Evolutionary conservation across 2,329 filamentous ascomycete genomes (phyloP).

Genomic region (Neofusicoccum ribis): DNA sequence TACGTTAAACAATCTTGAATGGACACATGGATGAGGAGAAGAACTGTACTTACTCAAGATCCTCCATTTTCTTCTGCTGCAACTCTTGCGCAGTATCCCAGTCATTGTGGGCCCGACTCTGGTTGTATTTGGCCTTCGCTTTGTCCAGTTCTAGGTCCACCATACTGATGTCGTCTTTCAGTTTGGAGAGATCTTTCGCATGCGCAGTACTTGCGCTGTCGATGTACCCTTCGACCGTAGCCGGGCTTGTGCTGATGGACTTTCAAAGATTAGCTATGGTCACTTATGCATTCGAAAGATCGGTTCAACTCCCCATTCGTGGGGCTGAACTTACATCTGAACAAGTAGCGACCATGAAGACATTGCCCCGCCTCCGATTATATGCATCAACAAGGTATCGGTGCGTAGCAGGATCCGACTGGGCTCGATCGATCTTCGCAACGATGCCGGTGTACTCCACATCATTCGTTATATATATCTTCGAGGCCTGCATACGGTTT

Average conservation of each 20-base stretch:
- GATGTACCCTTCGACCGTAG: background rate
- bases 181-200: background rate
- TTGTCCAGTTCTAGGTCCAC: background rate
- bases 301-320: too few relatives aligned
- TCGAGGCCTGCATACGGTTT: constrained; percentile 21
- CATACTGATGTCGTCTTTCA: background rate
- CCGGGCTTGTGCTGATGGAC: background rate
- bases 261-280: background rate
- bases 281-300: too few relatives aligned
- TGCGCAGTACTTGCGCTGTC: background rate
- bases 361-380: constrained; percentile 23
- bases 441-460: constrained; percentile 28
- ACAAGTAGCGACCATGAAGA: constrained; percentile 26
- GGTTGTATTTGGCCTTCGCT: background rate
- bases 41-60: background rate
- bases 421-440: constrained; percentile 23
- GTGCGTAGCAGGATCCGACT: constrained; percentile 20
- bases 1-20: too few relatives aligned
- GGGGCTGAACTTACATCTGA: constrained; percentile 22
- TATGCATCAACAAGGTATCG: constrained; percentile 23
- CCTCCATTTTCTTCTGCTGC: background rate
- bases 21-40: too few relatives aligned
- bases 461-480: constrained; percentile 21
- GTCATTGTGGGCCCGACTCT: background rate
- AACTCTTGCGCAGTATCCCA: background rate